Base-by-base conservation (phyloP, 2,329 filamentous ascomycete genomes). In the Pseudocercospora pini-densiflorae region DNA sequence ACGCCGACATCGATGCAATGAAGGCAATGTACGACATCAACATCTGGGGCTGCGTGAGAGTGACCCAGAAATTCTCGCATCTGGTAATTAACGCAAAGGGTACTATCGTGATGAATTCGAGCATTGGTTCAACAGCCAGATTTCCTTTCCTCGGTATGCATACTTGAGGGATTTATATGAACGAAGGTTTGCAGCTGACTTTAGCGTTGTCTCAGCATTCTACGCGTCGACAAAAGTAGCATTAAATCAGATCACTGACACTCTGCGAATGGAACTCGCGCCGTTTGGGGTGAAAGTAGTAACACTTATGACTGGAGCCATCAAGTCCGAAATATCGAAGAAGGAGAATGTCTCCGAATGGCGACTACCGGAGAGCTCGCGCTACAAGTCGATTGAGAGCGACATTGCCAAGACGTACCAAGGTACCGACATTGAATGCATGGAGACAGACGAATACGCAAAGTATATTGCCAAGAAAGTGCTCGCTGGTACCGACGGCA, bases 11-110 rank as follows among this genome's bases (percentile, higher is more conserved):
- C 2, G 74, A 77, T 1, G 53, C 81, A n/a, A 86, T 83, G 78
- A 84, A 81, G 80, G 72, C 71, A 23, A 79, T 80, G 31, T 84
- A 80, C 73, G 82, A 85, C 43, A 80, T 86, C 63, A 87, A 87
- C 66, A 72, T 87, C 27, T 83, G 81, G 59, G 85, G 85, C 0
- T 74, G 71, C 0, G 68, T 78, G 57, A 63, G 73, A 8, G 67
- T 77, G 2, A 76, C 73, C 2, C 75, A 77, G 57, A 74, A 80
- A 0, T 86, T 88, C 68, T 75, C 88, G 14, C 83, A 84, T 0
- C 61, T 84, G 33, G 66, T 87, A 1, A 77, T 78, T 59, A 74
- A 80, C 3, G 68, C 71, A 12, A 74, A 74, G n/a, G 78, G 74
- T 0, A 64, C 62, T 1, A 70, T 83, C 47, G 76, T 80, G 7